Evolutionary conservation across 116 monocot species (phyloP), one percentile per base, ranked within the genome.

Genomic region (Papilionanthe hybrid): DNA sequence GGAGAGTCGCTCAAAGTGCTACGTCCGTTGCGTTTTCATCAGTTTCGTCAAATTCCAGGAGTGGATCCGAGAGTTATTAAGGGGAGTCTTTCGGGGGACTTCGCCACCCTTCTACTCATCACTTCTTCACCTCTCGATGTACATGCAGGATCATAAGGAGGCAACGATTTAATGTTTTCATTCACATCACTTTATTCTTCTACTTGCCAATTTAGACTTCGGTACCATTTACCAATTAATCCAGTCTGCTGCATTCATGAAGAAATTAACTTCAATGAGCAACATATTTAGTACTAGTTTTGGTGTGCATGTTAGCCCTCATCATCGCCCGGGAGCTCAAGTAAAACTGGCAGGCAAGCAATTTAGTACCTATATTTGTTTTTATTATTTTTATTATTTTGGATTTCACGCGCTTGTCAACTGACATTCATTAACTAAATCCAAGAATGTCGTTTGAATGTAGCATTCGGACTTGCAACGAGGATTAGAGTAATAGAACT

Each of bases 111-210:
- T n/a, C n/a, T n/a, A n/a, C n/a, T n/a, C n/a, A n/a, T n/a, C n/a
- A 42, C 76, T 44, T 72, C 84, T 42, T 72, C 84, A 56, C 84
- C 86, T 66, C 86, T 89, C 78, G 81, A 81, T 55, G 50, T 73
- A 32, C 84, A 86, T 77, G 77, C 76, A 12, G 83, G 81, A 71
- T 12, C 78, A n/a, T 84, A 80, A 76, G 85, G 85, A 75, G 80
- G 84, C 86, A 89, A 86, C 55, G 78, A 89, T 84, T 65, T 89
- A 8, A 89, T 86, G 86, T 86, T 86, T 65, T 50, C 41, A 43
- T 76, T 28, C 53, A n/a, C n/a, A 18, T 66, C 18, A 8, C 53
- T 45, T 41, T 37, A 42, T 57, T 22, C 65, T 66, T 66, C 5
- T 7, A 30, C 19, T 22, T 20, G 48, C 1, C 65, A 55, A 1